Evolutionary conservation across 2,329 filamentous ascomycete species (phyloP).

Genomic region (Penicillium fuscoglaucum): DNA sequence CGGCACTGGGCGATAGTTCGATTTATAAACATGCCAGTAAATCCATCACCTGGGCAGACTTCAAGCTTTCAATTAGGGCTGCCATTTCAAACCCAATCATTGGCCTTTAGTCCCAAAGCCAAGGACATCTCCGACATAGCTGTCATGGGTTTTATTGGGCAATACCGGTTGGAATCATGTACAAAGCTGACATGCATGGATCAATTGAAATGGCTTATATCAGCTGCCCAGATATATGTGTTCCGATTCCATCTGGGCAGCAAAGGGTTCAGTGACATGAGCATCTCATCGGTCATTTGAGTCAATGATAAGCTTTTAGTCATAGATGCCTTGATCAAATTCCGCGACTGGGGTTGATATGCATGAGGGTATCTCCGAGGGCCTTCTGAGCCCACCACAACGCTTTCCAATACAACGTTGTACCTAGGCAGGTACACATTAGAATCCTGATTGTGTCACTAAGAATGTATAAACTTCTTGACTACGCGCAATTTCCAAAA

Average conservation of each 20-base stretch:
- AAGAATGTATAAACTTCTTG: background rate
- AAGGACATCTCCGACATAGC: background rate
- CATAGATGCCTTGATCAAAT: background rate
- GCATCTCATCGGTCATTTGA: background rate
- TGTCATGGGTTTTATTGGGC: background rate
- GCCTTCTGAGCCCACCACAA: background rate
- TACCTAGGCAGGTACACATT: background rate
- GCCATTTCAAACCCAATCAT: background rate
- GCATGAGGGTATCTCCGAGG: background rate
- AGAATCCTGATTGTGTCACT: background rate
- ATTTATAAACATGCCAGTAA: background rate
- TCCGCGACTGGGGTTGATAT: background rate
- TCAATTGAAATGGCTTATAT: slow-evolving; percentile 1
- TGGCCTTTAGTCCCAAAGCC: background rate
- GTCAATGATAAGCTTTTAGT: background rate
- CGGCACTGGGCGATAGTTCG: background rate
- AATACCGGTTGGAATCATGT: background rate
- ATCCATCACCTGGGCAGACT: background rate
- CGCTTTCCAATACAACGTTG: background rate
- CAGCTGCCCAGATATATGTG: background rate
- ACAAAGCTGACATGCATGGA: background rate
- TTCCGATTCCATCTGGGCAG: background rate
- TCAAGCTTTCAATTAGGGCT: background rate
- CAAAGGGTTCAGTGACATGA: background rate
- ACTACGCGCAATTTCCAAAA: background rate